A percentile compares a stretch with the other conserved stretches of the same genome.
Conservation (phyloP, 2,329 filamentous ascomycete genomes). For the Aspergillus sojae region DNA sequence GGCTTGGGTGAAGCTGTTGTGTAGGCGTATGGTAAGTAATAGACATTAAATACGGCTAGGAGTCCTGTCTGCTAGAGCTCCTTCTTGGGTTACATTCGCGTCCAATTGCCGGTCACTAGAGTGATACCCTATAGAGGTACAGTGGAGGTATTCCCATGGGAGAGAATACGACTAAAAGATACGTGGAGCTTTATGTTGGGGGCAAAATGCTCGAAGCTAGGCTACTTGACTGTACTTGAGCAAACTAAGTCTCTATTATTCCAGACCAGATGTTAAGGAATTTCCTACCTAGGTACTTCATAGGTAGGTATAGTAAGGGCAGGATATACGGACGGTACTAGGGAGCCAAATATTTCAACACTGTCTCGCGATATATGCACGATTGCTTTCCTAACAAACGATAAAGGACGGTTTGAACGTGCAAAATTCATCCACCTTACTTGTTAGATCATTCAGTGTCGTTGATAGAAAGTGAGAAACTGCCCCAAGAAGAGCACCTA, state of each 20-base stretch:
- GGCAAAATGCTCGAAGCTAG: background rate
- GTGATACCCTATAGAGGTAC: background rate
- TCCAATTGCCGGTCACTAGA: background rate
- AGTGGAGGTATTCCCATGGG: background rate
- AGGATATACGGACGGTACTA: background rate
- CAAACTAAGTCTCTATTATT: background rate
- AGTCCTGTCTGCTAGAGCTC: background rate
- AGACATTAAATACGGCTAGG: background rate
- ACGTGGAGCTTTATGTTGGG: background rate
- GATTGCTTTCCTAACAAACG: background rate
- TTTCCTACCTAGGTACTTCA: background rate
- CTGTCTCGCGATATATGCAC: background rate
- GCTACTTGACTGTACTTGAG: background rate
- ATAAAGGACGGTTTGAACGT: background rate
- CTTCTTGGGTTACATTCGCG: background rate
- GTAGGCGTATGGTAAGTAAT: background rate
- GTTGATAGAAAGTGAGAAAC: background rate
- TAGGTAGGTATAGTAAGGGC: background rate
- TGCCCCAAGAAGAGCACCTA: background rate
- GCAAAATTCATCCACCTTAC: background rate
- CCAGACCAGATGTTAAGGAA: background rate
- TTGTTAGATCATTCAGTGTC: background rate
- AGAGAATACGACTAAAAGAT: background rate
- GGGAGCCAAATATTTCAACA: background rate
- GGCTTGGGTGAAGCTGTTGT: too few relatives aligned